phyloP scores from a whole-genome alignment of 139 green algal genomes.

The Edaphochlamys debaryana region DNA sequence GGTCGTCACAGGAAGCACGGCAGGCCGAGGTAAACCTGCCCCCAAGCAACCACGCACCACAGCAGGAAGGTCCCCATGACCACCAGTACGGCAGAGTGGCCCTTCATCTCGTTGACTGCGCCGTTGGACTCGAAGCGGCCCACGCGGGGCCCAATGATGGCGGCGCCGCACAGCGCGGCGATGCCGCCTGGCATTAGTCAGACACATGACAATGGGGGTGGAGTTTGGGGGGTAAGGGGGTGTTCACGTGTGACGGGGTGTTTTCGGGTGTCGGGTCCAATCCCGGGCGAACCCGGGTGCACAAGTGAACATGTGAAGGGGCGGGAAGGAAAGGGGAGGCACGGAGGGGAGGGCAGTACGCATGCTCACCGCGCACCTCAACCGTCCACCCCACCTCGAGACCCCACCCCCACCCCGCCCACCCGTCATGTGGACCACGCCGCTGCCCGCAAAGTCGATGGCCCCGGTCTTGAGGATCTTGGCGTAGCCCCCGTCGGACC shows the following conservation, averaged over 20 bases:
- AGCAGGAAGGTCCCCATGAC: conserved; percentile 72
- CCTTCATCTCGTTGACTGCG: conserved; percentile 52
- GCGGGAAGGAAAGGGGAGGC: neutral
- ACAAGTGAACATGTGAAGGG: too few relatives aligned
- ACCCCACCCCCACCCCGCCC: neutral
- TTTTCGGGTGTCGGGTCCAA: too few relatives aligned
- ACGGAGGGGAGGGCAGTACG: neutral
- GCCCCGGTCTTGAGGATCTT: conserved; percentile 53
- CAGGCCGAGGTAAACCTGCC: too few relatives aligned
- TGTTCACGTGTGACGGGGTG: too few relatives aligned
- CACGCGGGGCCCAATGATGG: conserved; percentile 86
- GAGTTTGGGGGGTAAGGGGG: too few relatives aligned
- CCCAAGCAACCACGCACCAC: too few relatives aligned
- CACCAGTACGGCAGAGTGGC: conserved; percentile 58
- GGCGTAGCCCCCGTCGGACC: conserved; percentile 13
- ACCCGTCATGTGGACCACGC: conserved; percentile 82
- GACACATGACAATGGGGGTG: too few relatives aligned
- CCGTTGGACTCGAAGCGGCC: conserved; percentile 85
- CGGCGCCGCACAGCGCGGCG: conserved; percentile 78
- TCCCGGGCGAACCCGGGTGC: too few relatives aligned
- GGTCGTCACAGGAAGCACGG: too few relatives aligned
- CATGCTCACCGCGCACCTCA: too few relatives aligned
- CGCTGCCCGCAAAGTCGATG: conserved; percentile 71
- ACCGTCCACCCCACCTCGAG: too few relatives aligned
- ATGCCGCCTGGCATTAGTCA: conserved; percentile 63